phyloP scores from a whole-genome alignment of 257 asterid genomes.

The Cruciata laevipes region DNA sequence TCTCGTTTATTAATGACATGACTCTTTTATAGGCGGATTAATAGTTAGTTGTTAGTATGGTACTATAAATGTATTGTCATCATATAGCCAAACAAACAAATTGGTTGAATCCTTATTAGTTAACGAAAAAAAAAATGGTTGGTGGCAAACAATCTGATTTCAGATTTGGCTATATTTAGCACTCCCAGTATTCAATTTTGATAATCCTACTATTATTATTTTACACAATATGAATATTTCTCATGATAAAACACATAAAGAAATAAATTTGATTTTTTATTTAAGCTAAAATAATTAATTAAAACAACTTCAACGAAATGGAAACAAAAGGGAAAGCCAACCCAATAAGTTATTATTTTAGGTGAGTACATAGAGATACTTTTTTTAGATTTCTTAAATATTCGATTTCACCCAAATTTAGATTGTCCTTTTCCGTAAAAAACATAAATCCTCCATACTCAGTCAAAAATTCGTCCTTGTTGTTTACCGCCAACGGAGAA shows the following conservation, averaged over 20 bases:
- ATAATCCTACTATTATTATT: too few species aligned
- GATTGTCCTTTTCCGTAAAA: background rate
- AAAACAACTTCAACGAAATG: too few species aligned
- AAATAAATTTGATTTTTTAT: too few species aligned
- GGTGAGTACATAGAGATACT: background rate
- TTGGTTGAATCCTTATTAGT: background rate
- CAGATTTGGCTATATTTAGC: background rate
- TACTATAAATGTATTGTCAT: background rate
- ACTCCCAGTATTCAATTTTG: background rate
- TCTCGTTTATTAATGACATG: background rate
- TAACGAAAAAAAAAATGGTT: background rate
- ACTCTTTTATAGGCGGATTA: background rate
- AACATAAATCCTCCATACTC: background rate
- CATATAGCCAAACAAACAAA: background rate
- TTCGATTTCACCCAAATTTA: background rate
- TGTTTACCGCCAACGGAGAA: slow-evolving; percentile 2
- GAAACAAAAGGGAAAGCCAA: background rate
- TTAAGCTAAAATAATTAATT: too few species aligned
- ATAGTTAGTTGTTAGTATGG: background rate
- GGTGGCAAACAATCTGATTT: background rate
- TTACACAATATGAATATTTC: too few species aligned
- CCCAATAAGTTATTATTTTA: background rate
- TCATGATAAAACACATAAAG: too few species aligned
- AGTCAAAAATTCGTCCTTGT: background rate
- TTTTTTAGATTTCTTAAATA: background rate